Base-by-base conservation (phyloP, 2,329 filamentous ascomycete genomes). In the Sarocladium oryzae region DNA sequence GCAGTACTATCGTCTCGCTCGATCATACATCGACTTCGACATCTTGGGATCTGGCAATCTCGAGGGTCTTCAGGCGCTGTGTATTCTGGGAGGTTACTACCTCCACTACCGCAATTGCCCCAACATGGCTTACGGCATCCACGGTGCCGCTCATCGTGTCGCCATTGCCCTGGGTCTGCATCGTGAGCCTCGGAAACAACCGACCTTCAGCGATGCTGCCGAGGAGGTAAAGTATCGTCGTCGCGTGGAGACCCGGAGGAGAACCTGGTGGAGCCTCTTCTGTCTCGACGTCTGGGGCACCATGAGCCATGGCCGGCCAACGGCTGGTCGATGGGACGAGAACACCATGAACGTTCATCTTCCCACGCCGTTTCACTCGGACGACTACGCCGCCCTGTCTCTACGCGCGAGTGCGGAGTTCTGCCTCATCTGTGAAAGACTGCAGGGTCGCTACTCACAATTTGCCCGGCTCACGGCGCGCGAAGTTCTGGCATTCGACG, bases 81-180 rank as follows among this genome's bases (percentile, higher is more conserved):
- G 81, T 2, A 73, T 90, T 23, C 81, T 89, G 58, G 85, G 85
- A 36, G 86, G 86, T 24, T 87, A 83, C 68, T 90, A 90, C 62
- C 78, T 89, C 52, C 86, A 89, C 65, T 89, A 89, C 60, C 81
- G 86, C 58, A 88, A 88, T 66, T 77, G 85, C 18, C 86, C 86
- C 2, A 89, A 89, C 61, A 85, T 89, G 72, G 86, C 85, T 15
- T 87, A 88, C 61, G 81, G 84, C 21, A 73, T 89, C 9, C 78
- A 86, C 60, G 86, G 86, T 16, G 85, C 84, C 2, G 82, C 84
- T 3, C 74, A 88, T 51, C 76, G 86, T 51, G 86, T 89, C 78
- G 85, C 86, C n/a, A 86, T 82, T 54, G 82, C 84, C 1, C 72
- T 89, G 24, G 86, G 86, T 2, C 68, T 89, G 15, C 86, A 89